phyloP scores from a whole-genome alignment of 148 eudicot species.

The Fagopyrum homotropicum region DNA sequence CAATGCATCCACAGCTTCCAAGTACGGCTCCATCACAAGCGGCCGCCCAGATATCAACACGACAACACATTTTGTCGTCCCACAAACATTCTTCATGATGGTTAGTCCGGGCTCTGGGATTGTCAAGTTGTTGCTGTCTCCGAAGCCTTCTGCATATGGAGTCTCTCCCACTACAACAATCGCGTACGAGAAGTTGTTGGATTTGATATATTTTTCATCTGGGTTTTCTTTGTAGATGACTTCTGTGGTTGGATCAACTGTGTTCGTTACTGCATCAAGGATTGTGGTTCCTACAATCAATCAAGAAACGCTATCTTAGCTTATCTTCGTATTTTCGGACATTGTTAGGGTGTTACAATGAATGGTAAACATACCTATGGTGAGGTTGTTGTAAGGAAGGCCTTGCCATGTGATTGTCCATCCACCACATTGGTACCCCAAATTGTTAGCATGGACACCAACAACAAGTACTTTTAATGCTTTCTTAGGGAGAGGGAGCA shows the following conservation, averaged over 20 bases:
- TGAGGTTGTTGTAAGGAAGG: conserved; percentile 36
- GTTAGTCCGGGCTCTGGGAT: conserved; percentile 28
- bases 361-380: conserved; percentile 21
- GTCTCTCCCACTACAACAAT: conserved; percentile 52
- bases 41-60: conserved; percentile 47
- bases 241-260: conserved; percentile 55
- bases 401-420: conserved; percentile 49
- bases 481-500: conserved; percentile 46
- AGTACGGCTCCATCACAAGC: conserved; percentile 40
- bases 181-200: conserved; percentile 35
- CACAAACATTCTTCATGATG: conserved; percentile 41
- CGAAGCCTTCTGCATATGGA: conserved; percentile 42
- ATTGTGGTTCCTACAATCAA: conserved; percentile 57
- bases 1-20: conserved; percentile 30
- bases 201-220: conserved; percentile 22
- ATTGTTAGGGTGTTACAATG: not conserved
- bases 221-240: conserved; percentile 60
- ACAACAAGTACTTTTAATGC: conserved; percentile 35
- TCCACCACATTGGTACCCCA: conserved; percentile 48
- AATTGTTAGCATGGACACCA: conserved; percentile 40
- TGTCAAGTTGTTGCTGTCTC: conserved; percentile 45
- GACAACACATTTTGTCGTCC: conserved; percentile 35
- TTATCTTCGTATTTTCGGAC: no score
- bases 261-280: conserved; percentile 47
- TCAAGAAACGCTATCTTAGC: not conserved